Evolutionary conservation across 2,329 filamentous ascomycete genomes (phyloP).

Genomic region (Diplodia mutila): DNA sequence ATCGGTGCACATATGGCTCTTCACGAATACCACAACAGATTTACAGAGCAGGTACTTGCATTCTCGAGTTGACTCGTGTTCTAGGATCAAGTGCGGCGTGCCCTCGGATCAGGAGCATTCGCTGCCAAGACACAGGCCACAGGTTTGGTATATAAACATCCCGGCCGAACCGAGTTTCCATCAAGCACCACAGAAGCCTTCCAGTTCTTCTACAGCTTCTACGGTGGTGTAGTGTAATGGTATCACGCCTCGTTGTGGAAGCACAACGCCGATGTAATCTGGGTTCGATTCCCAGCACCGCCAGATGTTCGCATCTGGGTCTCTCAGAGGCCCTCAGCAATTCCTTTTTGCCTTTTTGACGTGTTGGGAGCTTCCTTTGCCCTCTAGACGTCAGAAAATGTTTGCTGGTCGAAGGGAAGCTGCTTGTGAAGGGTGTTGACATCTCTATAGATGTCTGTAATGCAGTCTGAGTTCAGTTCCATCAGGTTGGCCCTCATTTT

Average conservation of each 20-base stretch:
- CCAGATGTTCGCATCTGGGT: not conserved
- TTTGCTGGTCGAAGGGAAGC: not conserved
- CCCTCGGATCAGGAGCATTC: not conserved
- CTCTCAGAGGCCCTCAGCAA: not conserved
- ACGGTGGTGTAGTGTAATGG: constrained; percentile 14
- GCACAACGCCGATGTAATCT: not conserved
- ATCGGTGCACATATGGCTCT: not conserved
- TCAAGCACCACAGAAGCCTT: not conserved
- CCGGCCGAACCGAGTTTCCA: not conserved
- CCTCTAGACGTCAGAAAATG: not conserved
- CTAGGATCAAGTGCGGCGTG: no score
- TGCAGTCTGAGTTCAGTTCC: no score
- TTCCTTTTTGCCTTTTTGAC: not conserved
- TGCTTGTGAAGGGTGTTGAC: no score
- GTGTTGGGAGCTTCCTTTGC: not conserved
- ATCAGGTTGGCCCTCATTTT: no score
- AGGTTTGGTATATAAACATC: not conserved
- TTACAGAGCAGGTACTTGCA: not conserved
- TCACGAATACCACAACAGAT: not conserved
- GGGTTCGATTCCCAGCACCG: constrained; percentile 26
- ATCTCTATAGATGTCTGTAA: no score
- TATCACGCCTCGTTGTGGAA: constrained; percentile 18
- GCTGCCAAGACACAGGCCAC: not conserved
- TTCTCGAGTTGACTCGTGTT: not conserved
- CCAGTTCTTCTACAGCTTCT: not conserved